Base-by-base conservation (phyloP, 345 rosid species). In the Euphorbia peplus region DNA sequence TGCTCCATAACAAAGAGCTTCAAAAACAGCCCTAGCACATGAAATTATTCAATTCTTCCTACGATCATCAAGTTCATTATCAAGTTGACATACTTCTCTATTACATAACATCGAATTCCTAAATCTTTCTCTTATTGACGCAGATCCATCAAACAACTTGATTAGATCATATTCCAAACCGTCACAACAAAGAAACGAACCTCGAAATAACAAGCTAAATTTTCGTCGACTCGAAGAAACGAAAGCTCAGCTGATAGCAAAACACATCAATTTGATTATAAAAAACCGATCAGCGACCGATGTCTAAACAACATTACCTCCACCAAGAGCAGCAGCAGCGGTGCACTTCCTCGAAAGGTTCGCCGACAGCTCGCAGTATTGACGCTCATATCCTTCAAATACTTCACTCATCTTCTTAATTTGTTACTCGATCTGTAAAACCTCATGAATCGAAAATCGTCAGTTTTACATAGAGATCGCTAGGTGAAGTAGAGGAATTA, bases 301-400 rank as follows among this genome's bases (percentile, higher is more conserved):
- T 26, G 3, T 56, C 19, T 15, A 16, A 21, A 56, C 16, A 56
- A 60, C 50, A 37, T 16, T 26, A 76, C 80, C 80, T 76, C 80
- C 76, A 47, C 19, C 69, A 53, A 67, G 76, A 28, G 80, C 54
- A 21, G 10, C 55, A 22, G 72, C 66, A 0, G 73, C 64, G 15
- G 56, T 76, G 69, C 80, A 76, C 48, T 62, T 76, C 60, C 66
- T 67, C 32, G 80, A 71, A 9, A 71, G 65, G 64, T 71, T 76
- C 8, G 73, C 69, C 7, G 80, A 76, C 19, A 76, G 70, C 62
- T 76, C 80, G 66, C 80, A 71, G 63, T 76, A 76, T 24, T 63
- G 76, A 19, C 75, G 80, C 60, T 76, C 80, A 48, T 71, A 76
- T 39, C 80, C 66, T 48, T 76, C 80, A 63, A 71, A 76, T 16